Evolutionary conservation across 2,329 filamentous ascomycete genomes (phyloP).

Genomic region (Fusarium incarnatum): DNA sequence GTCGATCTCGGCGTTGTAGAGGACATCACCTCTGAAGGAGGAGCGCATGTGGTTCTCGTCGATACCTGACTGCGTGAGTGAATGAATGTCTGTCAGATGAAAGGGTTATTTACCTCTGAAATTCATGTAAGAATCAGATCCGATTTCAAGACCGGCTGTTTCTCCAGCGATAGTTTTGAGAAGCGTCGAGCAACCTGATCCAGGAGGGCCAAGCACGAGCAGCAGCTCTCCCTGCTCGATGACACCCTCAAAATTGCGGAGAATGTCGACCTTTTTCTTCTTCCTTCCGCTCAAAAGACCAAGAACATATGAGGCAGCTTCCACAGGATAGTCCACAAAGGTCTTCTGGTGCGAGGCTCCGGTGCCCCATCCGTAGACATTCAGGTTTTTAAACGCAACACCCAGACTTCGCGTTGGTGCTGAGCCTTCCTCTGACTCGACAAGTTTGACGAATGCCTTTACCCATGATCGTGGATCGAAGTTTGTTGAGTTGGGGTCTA

Average conservation of each 20-base stretch:
- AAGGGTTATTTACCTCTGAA: slow-evolving; percentile 59
- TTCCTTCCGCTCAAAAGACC: slow-evolving; percentile 6
- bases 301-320: slow-evolving; percentile 10
- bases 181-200: slow-evolving; percentile 66
- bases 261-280: slow-evolving; percentile 42
- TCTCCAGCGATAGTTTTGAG: slow-evolving; percentile 68
- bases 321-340: slow-evolving; percentile 39
- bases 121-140: slow-evolving; percentile 54
- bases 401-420: slow-evolving; percentile 43
- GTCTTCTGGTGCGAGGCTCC: slow-evolving; percentile 45
- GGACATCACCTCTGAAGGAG: slow-evolving; percentile 64
- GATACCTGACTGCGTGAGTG: slow-evolving; percentile 36
- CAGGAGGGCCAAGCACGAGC: slow-evolving; percentile 63
- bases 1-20: slow-evolving; percentile 74
- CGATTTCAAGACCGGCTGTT: slow-evolving; percentile 53
- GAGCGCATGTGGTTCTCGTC: slow-evolving; percentile 53
- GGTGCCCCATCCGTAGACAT: slow-evolving; percentile 45
- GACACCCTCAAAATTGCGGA: slow-evolving; percentile 47
- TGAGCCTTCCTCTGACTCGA: slow-evolving; percentile 43
- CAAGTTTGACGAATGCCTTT: slow-evolving; percentile 43
- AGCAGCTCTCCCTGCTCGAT: slow-evolving; percentile 48
- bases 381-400: slow-evolving; percentile 45
- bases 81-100: fast-evolving
- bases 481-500: slow-evolving; percentile 44
- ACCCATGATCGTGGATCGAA: slow-evolving; percentile 47